Base-by-base conservation (phyloP, 2,329 filamentous ascomycete genomes). In the Decorospora gaudefroyi region DNA sequence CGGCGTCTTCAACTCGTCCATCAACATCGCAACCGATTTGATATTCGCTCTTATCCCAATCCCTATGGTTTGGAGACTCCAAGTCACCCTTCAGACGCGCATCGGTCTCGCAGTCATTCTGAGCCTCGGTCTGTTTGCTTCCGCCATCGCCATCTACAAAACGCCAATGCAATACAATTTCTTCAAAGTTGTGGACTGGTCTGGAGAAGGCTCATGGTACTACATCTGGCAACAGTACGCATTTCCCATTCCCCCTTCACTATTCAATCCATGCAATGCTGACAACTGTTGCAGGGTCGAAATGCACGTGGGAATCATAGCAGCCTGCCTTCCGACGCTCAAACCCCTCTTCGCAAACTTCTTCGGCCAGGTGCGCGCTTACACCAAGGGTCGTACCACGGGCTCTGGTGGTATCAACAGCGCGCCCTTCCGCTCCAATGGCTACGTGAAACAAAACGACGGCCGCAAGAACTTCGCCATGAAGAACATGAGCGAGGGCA, bases 1-100 rank as follows among this genome's bases (percentile, higher is more conserved):
- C 16, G 75, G 74, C 11, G 55, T 79, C 25, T 71, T 73, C 55
- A 76, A 77, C 59, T 75, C 72, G 45, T 63, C 62, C 16, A 49
- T 72, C 50, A 73, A 70, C 46, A 71, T 71, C 44, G 48, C 59
- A 2, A 72, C 71, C 22, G 70, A 73, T 47, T 55, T 71, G 7
- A 45, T 72, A 5, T 71, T 75, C 49, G 73, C 73, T 0, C 42
- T 69, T 1, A 53, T 74, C 3, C 73, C 74, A 1, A 67, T 76
- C 7, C 71, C 72, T 4, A 67, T 76, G 57, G 66, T 76, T 16
- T 62, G 70, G 53, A 67, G 61, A 18, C 60, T 76, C 2, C 69
- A 73, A 48, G 61, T 75, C 44, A 74, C 73, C 51, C 46, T 60
- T 2, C 68, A 67, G 25, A 73, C 72, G 2, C 73, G 72, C 35